Conservation (phyloP, 495 filamentous ascomycete species). For the Clohesyomyces aquaticus region DNA sequence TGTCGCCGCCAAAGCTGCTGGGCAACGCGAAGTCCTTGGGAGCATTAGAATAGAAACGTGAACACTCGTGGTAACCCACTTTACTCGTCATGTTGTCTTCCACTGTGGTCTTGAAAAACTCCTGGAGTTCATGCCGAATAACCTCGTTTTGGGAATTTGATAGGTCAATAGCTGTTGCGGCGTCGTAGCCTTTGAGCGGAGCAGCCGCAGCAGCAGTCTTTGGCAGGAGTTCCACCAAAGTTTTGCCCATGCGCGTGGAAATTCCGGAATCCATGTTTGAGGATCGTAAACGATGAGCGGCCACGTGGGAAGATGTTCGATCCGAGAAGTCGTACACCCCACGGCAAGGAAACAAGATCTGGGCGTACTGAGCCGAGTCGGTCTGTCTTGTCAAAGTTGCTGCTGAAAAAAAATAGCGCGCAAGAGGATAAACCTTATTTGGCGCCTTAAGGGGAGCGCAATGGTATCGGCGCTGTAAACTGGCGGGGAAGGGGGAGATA, state of each 20-base stretch:
- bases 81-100: constrained; percentile 14
- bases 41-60: not conserved
- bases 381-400: not conserved
- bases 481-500: not conserved
- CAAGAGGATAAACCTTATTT: not conserved
- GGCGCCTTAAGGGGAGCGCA: not conserved
- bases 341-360: not conserved
- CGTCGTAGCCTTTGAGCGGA: constrained; percentile 13
- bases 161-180: constrained; percentile 21
- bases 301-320: not conserved
- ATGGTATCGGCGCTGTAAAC: not conserved
- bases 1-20: constrained; percentile 14
- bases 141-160: constrained; percentile 30
- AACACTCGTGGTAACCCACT: constrained; percentile 4
- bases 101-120: constrained; percentile 33
- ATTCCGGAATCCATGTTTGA: constrained; percentile 19
- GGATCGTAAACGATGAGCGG: not conserved
- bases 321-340: not conserved
- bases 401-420: not conserved
- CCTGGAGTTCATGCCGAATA: constrained; percentile 17
- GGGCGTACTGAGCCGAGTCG: not conserved
- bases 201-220: not conserved
- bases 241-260: constrained; percentile 17
- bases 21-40: constrained; percentile 19
- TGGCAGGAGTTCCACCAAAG: constrained; percentile 7